Evolutionary conservation across 129 eudicot genomes (phyloP).

Genomic region (sunflower (Helianthus annuus)): DNA sequence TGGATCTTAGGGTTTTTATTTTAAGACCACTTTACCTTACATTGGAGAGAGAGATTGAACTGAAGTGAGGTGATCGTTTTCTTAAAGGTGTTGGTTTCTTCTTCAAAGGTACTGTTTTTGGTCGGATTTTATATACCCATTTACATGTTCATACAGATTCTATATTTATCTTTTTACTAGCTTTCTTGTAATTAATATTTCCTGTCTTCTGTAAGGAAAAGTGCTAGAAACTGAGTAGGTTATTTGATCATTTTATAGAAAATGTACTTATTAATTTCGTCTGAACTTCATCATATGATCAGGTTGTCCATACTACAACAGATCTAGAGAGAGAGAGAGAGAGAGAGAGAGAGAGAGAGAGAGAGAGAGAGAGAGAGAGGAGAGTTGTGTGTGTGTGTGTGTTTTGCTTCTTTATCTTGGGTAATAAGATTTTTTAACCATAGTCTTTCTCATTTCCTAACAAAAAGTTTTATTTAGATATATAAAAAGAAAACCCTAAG

Average conservation of each 20-base stretch:
- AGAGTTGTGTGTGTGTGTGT: background rate
- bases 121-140: too few species aligned
- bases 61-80: background rate
- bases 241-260: background rate
- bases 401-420: background rate
- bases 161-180: slow-evolving; percentile 4
- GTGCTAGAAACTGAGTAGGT: background rate
- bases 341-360: background rate
- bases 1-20: slow-evolving; percentile 29
- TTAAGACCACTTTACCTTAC: slow-evolving; percentile 16
- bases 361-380: background rate
- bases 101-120: too few species aligned
- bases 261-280: background rate
- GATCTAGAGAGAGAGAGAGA: slow-evolving; percentile 6
- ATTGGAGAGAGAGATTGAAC: slow-evolving; percentile 13
- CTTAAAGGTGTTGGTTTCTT: background rate
- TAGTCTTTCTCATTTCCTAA: background rate
- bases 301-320: slow-evolving; percentile 21
- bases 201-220: background rate
- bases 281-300: slow-evolving; percentile 15
- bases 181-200: background rate
- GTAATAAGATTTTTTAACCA: background rate
- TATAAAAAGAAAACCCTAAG: background rate
- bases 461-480: background rate
- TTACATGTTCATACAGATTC: slow-evolving; percentile 35